Base-by-base conservation (phyloP, 1,139 yeast species). In the Kluyveromyces marxianus region DNA sequence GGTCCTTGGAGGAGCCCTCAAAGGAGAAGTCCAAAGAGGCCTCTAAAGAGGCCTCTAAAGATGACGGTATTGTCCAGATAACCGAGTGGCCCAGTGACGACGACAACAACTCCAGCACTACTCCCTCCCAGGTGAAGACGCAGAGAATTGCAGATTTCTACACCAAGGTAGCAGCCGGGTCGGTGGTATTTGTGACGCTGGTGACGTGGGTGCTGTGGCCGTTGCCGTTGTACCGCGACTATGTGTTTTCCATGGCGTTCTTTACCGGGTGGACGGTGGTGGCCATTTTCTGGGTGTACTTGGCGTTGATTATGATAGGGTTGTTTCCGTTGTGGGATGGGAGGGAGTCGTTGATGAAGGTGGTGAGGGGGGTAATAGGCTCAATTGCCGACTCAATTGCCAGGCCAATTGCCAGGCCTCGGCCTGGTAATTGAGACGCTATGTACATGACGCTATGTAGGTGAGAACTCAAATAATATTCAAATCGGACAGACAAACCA, bases 61-160 rank as follows among this genome's bases (percentile, higher is more conserved):
- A 35, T 5, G 27, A 35, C 21, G 7, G 7, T 21, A 5, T 21
- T 4, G 14, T 35, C 37, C 5, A 35, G 5, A 7, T 14, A 21
- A 10, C 5, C 7, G 26, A 35, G 21, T 14, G 21, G 21, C 21
- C 21, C 21, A 24, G 25, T 35, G 37, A 14, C 37, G 14, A 14
- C 37, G 8, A 35, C 5, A 2, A 14, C 44, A 62, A 25, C 68
- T 67, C 3, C 70, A 66, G 50, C 69, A 70, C 31, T 69, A 35
- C 14, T 37, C 39, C 27, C 47, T 47, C 46, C 46, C 50, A 32
- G 25, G 25, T 46, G 42, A 48, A 47, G 41, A 14, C 21, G 21
- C 21, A 24, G 32, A 31, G 44, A 10, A 38, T 44, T 47, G 39
- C 43, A 44, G 34, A 45, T 33, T 37, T 44, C 30, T 48, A 47